Evolutionary conservation across 1,284 basidiomycete genomes (phyloP).

Genomic region (Microbotryomycetes sp.): DNA sequence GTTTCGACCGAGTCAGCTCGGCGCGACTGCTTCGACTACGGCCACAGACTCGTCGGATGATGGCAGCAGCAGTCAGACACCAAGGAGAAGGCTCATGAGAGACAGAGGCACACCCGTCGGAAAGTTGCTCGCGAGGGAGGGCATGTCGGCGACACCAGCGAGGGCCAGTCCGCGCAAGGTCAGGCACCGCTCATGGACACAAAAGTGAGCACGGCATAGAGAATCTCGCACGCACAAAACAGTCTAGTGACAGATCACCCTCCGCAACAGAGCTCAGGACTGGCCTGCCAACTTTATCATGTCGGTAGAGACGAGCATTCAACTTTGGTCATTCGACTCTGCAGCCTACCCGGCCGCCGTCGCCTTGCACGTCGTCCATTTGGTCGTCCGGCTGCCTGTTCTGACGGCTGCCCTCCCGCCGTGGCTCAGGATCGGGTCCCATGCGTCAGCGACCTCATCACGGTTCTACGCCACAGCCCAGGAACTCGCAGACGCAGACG

Average conservation of each 20-base stretch:
- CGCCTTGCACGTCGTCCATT: conserved; percentile 15
- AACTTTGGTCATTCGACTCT: conserved; percentile 18
- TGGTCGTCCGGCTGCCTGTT: conserved; percentile 17
- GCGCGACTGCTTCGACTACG: neutral
- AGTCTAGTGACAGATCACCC: neutral
- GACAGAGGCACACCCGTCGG: conserved; percentile 11
- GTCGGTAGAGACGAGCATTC: conserved; percentile 17
- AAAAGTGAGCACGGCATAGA: neutral
- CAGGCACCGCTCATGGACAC: conserved; percentile 4
- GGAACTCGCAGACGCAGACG: conserved; percentile 17
- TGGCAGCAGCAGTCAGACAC: neutral
- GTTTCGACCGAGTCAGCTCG: neutral
- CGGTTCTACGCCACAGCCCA: neutral
- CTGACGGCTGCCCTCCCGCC: conserved; percentile 21
- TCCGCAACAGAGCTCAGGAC: conserved; percentile 9
- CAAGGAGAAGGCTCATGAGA: too few relatives aligned
- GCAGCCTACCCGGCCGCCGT: conserved; percentile 18
- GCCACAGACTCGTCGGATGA: neutral
- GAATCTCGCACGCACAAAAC: neutral
- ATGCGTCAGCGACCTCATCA: neutral
- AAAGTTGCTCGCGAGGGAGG: conserved; percentile 8
- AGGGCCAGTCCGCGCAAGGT: conserved; percentile 12
- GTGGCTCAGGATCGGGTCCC: neutral
- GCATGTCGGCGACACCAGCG: neutral
- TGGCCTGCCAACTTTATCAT: conserved; percentile 15